These are phyloP conservation scores for Didymella arachidicola DNA, from an alignment of 2,329 filamentous ascomycete species.

Conservation along the genomic window DNA sequence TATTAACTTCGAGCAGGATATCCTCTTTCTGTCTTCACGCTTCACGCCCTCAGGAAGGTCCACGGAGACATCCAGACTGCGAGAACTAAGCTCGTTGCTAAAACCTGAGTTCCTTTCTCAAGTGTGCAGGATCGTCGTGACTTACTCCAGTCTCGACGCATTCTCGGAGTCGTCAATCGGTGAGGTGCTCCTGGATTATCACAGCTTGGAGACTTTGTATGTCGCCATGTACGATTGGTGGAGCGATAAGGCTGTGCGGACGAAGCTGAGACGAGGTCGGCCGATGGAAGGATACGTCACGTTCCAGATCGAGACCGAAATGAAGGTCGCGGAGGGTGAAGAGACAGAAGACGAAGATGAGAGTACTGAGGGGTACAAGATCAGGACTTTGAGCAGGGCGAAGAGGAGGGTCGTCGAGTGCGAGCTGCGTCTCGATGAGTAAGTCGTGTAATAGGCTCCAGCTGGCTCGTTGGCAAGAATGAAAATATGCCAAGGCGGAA, in stretches of 20 bases:
- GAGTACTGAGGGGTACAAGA: not conserved
- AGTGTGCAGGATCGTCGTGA: not conserved
- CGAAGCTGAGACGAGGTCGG: not conserved
- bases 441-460: not conserved
- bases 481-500: not conserved
- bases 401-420: conserved; percentile 4
- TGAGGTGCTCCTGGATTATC: not conserved
- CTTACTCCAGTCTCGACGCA: not conserved
- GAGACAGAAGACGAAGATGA: not conserved
- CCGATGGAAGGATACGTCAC: not conserved
- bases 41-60: conserved; percentile 11
- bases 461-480: not conserved
- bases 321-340: not conserved
- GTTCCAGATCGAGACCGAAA: not conserved
- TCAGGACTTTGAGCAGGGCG: not conserved
- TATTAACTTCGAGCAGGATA: conserved; percentile 12
- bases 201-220: conserved; percentile 20
- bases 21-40: conserved; percentile 24
- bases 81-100: conserved; percentile 2
- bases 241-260: not conserved
- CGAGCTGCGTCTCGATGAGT: conserved; percentile 1
- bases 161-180: not conserved
- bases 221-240: conserved; percentile 23
- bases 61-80: conserved; percentile 23
- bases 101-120: not conserved